Evolutionary conservation across 2,329 filamentous ascomycete genomes (phyloP), one percentile per base, ranked within the genome.

Genomic region (Exophiala dermatitidis): DNA sequence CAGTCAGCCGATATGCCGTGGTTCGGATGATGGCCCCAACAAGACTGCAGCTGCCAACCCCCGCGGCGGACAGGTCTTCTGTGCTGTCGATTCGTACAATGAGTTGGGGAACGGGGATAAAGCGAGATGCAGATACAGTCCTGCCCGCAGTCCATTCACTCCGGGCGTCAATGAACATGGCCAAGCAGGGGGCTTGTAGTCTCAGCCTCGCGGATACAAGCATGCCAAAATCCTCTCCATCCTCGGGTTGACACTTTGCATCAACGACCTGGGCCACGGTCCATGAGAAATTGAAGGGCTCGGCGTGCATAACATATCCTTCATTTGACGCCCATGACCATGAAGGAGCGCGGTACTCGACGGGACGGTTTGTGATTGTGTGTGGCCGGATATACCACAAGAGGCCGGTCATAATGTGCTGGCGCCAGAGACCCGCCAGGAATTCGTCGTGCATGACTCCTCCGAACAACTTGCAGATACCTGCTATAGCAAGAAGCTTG

Each of bases 1-100:
- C 48, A 6, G 44, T 56, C 32, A 58, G 54, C 38, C 60, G 57
- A 43, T 62, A 63, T 38, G 57, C 53, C 31, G 52, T 61, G 29
- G 60, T 60, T 49, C 59, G 53, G 53, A 61, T 51, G 56, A 63
- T 61, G 4, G 50, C 55, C 19, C 57, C 60, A 30, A 43, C 2
- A 44, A 58, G 38, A 56, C 56, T 19, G 19, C 19, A 19, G 19
- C 19, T 19, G 19, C 19, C 19, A 19, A 19, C 49, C 48, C 52
- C 32, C n/a, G 9, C 19, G 5, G 19, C n/a, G 7, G 37, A 30
- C 4, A 53, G 8, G 30, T 46, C 49, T 37, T 56, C 49, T 8
- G 33, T 50, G 1, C 49, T 41, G 34, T 56, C 53, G 2, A 56
- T 40, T 7, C 46, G 49, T 7, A 53, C 49, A 12, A 47, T 34